These are phyloP conservation scores for Sherardia arvensis DNA, from an alignment of 257 asterid species.

Conservation along the genomic window DNA sequence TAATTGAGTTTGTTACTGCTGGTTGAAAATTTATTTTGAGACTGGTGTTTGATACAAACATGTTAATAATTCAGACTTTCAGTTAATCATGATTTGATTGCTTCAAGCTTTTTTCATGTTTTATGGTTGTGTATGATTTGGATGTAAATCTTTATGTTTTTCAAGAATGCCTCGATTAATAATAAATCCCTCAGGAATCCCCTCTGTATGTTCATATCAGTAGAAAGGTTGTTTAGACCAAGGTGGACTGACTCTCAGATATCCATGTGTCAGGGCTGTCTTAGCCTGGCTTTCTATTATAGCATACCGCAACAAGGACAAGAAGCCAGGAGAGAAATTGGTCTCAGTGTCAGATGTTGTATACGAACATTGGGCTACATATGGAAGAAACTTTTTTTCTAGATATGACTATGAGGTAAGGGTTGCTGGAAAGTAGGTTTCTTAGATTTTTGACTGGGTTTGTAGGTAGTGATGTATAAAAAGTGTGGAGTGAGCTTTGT, in stretches of 20 bases:
- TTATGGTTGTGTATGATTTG: not conserved
- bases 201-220: not conserved
- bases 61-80: too few relatives aligned
- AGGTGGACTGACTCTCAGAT: slow-evolving; percentile 11
- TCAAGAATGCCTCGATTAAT: not conserved
- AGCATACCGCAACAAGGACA: slow-evolving; percentile 75
- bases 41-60: not conserved
- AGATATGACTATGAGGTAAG: slow-evolving; percentile 95
- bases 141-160: not conserved
- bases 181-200: not conserved
- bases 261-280: slow-evolving; percentile 64
- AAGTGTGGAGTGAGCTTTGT: not conserved
- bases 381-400: slow-evolving; percentile 90
- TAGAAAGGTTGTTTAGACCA: not conserved
- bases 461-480: not conserved
- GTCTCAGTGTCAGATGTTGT: slow-evolving; percentile 89
- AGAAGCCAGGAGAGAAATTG: slow-evolving; percentile 64
- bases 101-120: not conserved
- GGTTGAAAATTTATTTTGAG: not conserved
- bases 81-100: not conserved
- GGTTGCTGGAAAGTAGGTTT: slow-evolving; percentile 14
- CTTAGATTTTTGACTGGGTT: slow-evolving; percentile 4
- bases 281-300: slow-evolving; percentile 96
- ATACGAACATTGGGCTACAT: slow-evolving; percentile 82
- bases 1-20: not conserved